Evolutionary conservation across 257 asterid species (phyloP).

Genomic region (Petrea volubilis): DNA sequence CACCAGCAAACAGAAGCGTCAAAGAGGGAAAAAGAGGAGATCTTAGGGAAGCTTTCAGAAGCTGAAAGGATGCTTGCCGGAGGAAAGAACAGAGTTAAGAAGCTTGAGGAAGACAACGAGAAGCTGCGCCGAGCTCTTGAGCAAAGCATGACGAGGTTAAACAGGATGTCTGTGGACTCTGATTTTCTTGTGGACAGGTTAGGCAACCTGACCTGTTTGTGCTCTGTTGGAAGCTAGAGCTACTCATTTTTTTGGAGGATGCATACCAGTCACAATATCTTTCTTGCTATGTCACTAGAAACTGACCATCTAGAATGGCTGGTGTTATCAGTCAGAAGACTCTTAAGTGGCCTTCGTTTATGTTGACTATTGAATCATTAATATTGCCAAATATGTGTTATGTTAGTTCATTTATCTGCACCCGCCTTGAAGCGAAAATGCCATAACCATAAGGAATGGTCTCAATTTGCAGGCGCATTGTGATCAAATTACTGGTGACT

Average conservation of each 20-base stretch:
- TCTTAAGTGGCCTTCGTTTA: not conserved
- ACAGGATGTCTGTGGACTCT: slow-evolving; percentile 98
- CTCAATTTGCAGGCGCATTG: slow-evolving; percentile 82
- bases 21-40: slow-evolving; percentile 72
- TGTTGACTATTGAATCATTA: not conserved
- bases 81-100: slow-evolving; percentile 71
- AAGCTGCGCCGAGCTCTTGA: slow-evolving; percentile 93
- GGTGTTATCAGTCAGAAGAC: not conserved
- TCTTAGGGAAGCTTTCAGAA: slow-evolving; percentile 57
- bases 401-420: not conserved
- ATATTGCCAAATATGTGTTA: not conserved
- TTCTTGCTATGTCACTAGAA: slow-evolving; percentile 1
- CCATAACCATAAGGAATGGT: not conserved
- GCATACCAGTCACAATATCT: not conserved
- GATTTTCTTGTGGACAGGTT: slow-evolving; percentile 97
- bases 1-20: slow-evolving; percentile 55
- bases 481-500: slow-evolving; percentile 89
- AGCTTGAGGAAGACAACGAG: slow-evolving; percentile 93
- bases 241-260: not conserved
- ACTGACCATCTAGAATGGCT: not conserved
- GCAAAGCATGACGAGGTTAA: slow-evolving; percentile 95
- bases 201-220: slow-evolving; percentile 25
- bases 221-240: not conserved
- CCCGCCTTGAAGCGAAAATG: not conserved
- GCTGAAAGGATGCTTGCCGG: slow-evolving; percentile 64